phyloP scores from a whole-genome alignment of 805 yeast genomes.

The Wickerhamiella domercqiae region DNA sequence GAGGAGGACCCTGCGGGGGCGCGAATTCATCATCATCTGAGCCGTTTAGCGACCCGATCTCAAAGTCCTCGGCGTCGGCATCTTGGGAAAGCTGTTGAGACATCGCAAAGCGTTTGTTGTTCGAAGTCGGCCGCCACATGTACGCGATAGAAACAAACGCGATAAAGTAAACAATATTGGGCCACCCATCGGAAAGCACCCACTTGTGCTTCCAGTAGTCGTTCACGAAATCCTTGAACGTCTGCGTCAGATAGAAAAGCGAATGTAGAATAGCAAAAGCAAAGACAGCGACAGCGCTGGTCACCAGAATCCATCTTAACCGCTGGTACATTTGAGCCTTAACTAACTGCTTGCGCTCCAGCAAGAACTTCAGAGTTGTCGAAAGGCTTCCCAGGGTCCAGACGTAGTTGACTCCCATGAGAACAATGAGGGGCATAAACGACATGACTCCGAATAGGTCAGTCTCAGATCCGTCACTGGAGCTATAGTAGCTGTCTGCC shows the following conservation, averaged over 20 bases:
- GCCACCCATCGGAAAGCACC: slow-evolving; percentile 88
- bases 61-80: slow-evolving; percentile 49
- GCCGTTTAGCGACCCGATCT: slow-evolving; percentile 37
- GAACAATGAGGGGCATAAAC: slow-evolving; percentile 54
- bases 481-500: slow-evolving; percentile 36
- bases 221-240: slow-evolving; percentile 62
- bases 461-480: slow-evolving; percentile 25
- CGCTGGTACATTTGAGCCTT: slow-evolving; percentile 76
- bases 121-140: slow-evolving; percentile 96
- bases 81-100: slow-evolving; percentile 79
- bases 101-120: slow-evolving; percentile 86
- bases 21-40: slow-evolving; percentile 25
- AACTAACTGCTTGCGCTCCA: slow-evolving; percentile 78
- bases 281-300: slow-evolving; percentile 53
- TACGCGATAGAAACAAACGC: slow-evolving; percentile 74
- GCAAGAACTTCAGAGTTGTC: slow-evolving; percentile 55
- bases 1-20: slow-evolving; percentile 1
- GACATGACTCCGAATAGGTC: slow-evolving; percentile 34
- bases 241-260: slow-evolving; percentile 56
- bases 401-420: slow-evolving; percentile 59
- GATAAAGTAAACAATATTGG: slow-evolving; percentile 68
- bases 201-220: slow-evolving; percentile 85
- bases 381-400: slow-evolving; percentile 59
- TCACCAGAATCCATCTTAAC: slow-evolving; percentile 58
- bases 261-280: slow-evolving; percentile 58